These are phyloP conservation scores for Taphrina communis DNA, from an alignment of 1,139 yeast genomes.

Conservation along the genomic window DNA sequence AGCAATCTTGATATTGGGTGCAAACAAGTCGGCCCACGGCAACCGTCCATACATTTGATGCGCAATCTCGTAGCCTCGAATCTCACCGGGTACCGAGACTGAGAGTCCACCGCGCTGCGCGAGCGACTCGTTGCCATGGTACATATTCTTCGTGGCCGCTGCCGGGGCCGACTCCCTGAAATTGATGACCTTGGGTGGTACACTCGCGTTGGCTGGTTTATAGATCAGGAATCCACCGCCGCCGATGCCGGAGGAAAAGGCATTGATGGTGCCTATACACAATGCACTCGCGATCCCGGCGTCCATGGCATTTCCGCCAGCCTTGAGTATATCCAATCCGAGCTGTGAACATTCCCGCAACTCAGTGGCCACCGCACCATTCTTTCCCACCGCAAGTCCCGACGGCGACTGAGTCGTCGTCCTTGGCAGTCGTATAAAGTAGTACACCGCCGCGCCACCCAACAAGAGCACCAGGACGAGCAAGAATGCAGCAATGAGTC, in stretches of 20 bases:
- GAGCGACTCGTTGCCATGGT: constrained; percentile 55
- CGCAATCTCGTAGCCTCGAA: constrained; percentile 75
- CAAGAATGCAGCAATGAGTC: constrained; percentile 7
- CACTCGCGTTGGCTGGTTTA: constrained; percentile 14
- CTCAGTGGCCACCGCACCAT: constrained; percentile 83
- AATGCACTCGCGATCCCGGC: constrained; percentile 88
- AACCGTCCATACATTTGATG: constrained; percentile 65
- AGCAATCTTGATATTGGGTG: constrained; percentile 76
- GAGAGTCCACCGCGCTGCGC: constrained; percentile 84
- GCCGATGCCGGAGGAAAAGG: constrained; percentile 88
- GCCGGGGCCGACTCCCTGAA: constrained; percentile 89
- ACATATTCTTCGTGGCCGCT: constrained; percentile 70
- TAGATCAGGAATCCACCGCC: constrained; percentile 53
- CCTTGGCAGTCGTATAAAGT: not conserved
- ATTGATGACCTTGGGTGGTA: constrained; percentile 60
- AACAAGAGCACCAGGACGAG: not conserved
- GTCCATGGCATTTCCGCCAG: constrained; percentile 84
- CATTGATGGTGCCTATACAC: constrained; percentile 83
- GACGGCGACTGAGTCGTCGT: not conserved
- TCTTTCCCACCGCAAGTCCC: constrained; percentile 61
- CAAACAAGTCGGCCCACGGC: constrained; percentile 72
- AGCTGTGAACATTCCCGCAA: constrained; percentile 71
- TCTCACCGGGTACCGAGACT: constrained; percentile 86
- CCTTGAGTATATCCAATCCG: constrained; percentile 65
- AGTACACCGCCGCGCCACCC: not conserved